Conservation (phyloP, 2,329 filamentous ascomycete genomes). For the Penicillium sp. region DNA sequence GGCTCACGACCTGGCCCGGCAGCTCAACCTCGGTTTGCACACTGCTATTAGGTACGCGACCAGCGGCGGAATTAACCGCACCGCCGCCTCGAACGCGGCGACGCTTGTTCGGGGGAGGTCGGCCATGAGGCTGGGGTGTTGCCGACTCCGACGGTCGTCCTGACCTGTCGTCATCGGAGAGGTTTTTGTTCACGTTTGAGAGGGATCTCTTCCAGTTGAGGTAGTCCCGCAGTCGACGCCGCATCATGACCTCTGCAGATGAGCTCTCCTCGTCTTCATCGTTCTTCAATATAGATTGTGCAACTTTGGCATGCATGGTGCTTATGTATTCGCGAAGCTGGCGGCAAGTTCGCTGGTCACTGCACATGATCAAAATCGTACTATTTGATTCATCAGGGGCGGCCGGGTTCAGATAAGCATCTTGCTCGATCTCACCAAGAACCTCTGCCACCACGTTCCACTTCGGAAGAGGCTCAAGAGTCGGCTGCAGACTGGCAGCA, state of each 20-base stretch:
- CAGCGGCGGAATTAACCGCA: slow-evolving; percentile 54
- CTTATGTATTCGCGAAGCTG: slow-evolving; percentile 90
- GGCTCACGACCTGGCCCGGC: slow-evolving; percentile 73
- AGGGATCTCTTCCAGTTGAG: slow-evolving; percentile 89
- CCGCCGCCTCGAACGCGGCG: slow-evolving; percentile 80
- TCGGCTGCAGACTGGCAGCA: slow-evolving; percentile 67
- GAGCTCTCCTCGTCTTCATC: slow-evolving; percentile 57
- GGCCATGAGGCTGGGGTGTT: slow-evolving; percentile 51
- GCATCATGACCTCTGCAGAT: slow-evolving; percentile 85
- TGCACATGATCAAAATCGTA: slow-evolving; percentile 95
- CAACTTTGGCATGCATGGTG: slow-evolving; percentile 72
- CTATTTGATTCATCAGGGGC: slow-evolving; percentile 81
- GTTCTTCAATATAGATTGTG: slow-evolving; percentile 42
- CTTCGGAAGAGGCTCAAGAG: slow-evolving; percentile 92
- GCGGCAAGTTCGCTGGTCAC: slow-evolving; percentile 77
- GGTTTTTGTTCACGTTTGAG: slow-evolving; percentile 67
- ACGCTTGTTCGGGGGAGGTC: slow-evolving; percentile 78
- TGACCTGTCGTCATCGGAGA: slow-evolving; percentile 30
- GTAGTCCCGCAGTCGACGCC: slow-evolving; percentile 80
- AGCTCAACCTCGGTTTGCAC: slow-evolving; percentile 74
- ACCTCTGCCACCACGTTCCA: slow-evolving; percentile 88
- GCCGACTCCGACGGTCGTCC: slow-evolving; percentile 23
- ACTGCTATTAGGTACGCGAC: slow-evolving; percentile 69
- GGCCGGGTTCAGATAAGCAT: slow-evolving; percentile 77
- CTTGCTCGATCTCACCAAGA: slow-evolving; percentile 87